Conservation (phyloP, 495 filamentous ascomycete species). For the Xylaria acuta region DNA sequence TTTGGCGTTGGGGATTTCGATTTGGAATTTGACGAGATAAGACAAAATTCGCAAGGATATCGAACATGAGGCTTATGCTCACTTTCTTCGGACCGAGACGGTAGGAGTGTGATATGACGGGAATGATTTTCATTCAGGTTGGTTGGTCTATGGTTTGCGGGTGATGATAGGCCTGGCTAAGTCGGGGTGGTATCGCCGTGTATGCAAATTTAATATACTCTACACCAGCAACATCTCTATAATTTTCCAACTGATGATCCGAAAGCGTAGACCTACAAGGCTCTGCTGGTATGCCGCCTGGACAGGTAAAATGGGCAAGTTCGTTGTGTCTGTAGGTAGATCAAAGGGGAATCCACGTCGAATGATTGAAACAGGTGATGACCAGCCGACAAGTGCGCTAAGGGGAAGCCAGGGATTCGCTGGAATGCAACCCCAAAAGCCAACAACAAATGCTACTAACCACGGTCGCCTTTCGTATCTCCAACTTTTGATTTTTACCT, state of each 20-base stretch:
- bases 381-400: neutral
- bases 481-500: neutral
- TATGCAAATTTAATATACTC: neutral
- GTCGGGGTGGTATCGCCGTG: neutral
- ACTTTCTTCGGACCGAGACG: slow-evolving; percentile 2
- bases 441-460: neutral
- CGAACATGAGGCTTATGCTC: neutral
- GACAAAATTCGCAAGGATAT: slow-evolving; percentile 12
- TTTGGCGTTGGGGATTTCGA: slow-evolving; percentile 22
- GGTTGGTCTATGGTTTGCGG: neutral
- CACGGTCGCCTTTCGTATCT: neutral
- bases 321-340: neutral
- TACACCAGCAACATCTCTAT: neutral
- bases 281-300: neutral
- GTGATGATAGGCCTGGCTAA: neutral
- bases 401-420: neutral
- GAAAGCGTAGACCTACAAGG: neutral
- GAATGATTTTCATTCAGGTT: slow-evolving; percentile 9
- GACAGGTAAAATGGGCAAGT: neutral
- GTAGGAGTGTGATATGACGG: neutral
- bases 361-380: neutral
- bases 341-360: neutral
- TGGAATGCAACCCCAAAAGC: neutral
- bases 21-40: slow-evolving; percentile 7
- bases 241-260: neutral